These are phyloP conservation scores for Geosmithia morbida DNA, from an alignment of 2,329 filamentous ascomycete species.

Conservation along the genomic window DNA sequence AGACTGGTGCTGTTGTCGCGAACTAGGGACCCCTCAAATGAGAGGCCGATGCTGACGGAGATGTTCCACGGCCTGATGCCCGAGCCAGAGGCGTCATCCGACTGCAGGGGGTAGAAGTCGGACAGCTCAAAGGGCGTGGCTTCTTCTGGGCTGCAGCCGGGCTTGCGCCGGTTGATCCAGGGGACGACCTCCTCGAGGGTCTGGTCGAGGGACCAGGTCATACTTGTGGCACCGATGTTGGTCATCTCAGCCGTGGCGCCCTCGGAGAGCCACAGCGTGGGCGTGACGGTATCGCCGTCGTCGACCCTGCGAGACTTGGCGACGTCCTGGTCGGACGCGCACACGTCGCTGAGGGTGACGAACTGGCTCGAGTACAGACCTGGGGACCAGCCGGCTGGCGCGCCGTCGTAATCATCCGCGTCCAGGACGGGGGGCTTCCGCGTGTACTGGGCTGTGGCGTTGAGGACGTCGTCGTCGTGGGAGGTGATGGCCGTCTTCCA, in stretches of 20 bases:
- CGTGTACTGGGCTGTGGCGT: conserved; percentile 4
- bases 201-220: conserved; percentile 5
- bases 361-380: conserved; percentile 4
- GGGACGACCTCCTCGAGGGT: conserved; percentile 1
- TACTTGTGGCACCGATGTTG: conserved; percentile 3
- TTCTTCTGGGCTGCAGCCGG: neutral
- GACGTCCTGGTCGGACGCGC: conserved; percentile 2
- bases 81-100: neutral
- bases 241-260: conserved; percentile 5
- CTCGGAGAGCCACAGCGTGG: conserved; percentile 5
- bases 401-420: neutral
- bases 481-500: conserved; percentile 3
- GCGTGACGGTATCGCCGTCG: neutral
- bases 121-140: conserved; percentile 1
- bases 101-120: conserved; percentile 2
- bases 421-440: neutral
- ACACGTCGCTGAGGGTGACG: conserved; percentile 6
- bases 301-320: neutral
- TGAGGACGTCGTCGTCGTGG: conserved; percentile 2
- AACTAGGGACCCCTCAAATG: conserved; percentile 5
- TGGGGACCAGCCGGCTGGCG: neutral
- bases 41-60: neutral
- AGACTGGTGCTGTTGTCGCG: conserved; percentile 5
- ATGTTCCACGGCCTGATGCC: neutral
- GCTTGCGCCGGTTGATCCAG: neutral